These are phyloP conservation scores for Yarrowia sp. DNA, from an alignment of 805 yeast species.

Conservation along the genomic window DNA sequence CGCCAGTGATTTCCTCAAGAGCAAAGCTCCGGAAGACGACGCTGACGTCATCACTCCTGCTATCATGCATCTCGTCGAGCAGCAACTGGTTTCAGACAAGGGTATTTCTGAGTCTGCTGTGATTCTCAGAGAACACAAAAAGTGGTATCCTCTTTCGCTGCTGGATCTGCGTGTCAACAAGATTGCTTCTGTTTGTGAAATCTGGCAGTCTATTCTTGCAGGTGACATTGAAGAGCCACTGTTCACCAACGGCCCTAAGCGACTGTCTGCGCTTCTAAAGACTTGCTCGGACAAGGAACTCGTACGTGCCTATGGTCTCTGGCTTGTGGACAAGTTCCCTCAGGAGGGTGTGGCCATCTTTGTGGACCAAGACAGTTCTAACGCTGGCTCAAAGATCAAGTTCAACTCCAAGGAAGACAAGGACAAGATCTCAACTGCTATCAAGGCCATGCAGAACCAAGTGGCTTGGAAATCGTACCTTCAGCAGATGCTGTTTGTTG, in stretches of 20 bases:
- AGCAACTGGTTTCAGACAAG: slow-evolving; percentile 11
- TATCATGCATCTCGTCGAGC: slow-evolving; percentile 16
- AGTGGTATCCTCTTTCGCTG: slow-evolving; percentile 46
- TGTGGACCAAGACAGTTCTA: slow-evolving; percentile 42
- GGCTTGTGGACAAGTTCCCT: slow-evolving; percentile 49
- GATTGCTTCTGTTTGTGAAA: slow-evolving; percentile 45
- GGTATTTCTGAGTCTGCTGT: slow-evolving; percentile 41
- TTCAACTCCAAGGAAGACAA: slow-evolving; percentile 46
- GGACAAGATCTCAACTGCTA: slow-evolving; percentile 46
- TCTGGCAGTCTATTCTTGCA: slow-evolving; percentile 40
- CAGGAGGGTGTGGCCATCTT: slow-evolving; percentile 49
- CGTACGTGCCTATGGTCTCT: slow-evolving; percentile 52
- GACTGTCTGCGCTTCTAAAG: slow-evolving; percentile 45
- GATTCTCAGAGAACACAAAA: slow-evolving; percentile 43
- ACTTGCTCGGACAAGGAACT: slow-evolving; percentile 45
- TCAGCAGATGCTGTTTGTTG: slow-evolving; percentile 48
- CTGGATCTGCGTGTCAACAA: slow-evolving; percentile 45
- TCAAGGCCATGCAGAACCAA: slow-evolving; percentile 49
- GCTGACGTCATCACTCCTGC: background rate
- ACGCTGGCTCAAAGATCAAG: slow-evolving; percentile 36
- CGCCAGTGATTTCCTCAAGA: background rate
- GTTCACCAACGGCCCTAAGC: slow-evolving; percentile 46
- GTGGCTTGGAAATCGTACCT: slow-evolving; percentile 51
- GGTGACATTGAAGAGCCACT: slow-evolving; percentile 45
- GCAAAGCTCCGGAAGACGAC: background rate